Evolutionary conservation across 225 moss, liverwort and hornwort species (phyloP).

Genomic region (Sphagnum contortum): DNA sequence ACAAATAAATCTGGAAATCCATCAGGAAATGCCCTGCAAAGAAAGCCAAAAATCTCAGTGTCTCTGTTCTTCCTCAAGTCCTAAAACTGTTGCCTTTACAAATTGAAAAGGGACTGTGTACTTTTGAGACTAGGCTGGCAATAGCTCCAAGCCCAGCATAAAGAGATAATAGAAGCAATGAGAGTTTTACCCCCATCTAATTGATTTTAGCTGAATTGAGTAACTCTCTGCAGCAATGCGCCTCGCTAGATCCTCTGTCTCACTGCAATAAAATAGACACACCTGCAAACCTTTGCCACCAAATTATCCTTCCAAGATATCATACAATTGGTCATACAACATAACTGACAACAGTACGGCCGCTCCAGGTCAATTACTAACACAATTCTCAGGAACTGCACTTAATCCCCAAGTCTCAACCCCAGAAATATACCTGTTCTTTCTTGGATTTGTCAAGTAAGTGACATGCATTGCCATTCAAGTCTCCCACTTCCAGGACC

Average conservation of each 20-base stretch:
- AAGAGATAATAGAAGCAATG: background rate
- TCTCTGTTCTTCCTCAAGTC: too few species aligned
- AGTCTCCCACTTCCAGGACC: background rate
- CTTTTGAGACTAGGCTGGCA: background rate
- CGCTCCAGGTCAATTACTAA: too few species aligned
- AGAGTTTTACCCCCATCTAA: slow-evolving; percentile 61
- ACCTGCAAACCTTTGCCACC: slow-evolving; percentile 23
- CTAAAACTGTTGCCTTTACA: background rate
- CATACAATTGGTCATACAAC: too few species aligned
- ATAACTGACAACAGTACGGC: too few species aligned
- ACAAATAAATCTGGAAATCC: slow-evolving; percentile 96
- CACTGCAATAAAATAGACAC: slow-evolving; percentile 72
- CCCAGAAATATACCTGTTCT: slow-evolving; percentile 8
- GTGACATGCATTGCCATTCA: slow-evolving; percentile 18
- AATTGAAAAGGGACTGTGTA: background rate
- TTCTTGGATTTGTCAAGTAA: slow-evolving; percentile 30
- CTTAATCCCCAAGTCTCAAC: background rate
- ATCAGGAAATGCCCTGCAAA: slow-evolving; percentile 79
- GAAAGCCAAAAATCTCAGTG: slow-evolving; percentile 6
- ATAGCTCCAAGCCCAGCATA: background rate
- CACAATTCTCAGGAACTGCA: too few species aligned
- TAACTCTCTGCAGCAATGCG: slow-evolving; percentile 93
- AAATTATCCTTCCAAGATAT: background rate
- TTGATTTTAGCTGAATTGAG: slow-evolving; percentile 73
- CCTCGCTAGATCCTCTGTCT: slow-evolving; percentile 90